Conservation (phyloP, 2,329 filamentous ascomycete genomes). For the Metarhizium robertsii region DNA sequence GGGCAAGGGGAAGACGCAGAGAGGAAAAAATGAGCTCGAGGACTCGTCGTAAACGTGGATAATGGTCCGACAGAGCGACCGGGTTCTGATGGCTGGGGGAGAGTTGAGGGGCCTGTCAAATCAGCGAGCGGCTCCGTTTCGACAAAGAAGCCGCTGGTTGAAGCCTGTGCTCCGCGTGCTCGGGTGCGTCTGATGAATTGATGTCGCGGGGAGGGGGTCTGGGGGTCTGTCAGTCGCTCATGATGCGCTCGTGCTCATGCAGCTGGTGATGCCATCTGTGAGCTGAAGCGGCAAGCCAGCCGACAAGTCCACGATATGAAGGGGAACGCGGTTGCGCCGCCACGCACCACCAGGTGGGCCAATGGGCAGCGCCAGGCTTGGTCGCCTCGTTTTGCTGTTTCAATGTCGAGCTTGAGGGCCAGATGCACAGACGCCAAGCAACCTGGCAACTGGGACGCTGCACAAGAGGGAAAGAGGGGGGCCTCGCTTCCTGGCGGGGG, state of each 20-base stretch:
- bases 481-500: too few species aligned
- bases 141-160: not conserved
- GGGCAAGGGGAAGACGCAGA: not conserved
- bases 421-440: too few species aligned
- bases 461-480: too few species aligned
- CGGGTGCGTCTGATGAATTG: not conserved
- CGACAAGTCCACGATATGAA: not conserved
- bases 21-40: not conserved
- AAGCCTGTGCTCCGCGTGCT: constrained; percentile 1
- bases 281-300: not conserved
- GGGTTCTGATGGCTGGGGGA: not conserved
- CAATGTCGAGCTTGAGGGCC: too few species aligned
- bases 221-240: not conserved
- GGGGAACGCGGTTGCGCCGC: not conserved
- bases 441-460: too few species aligned
- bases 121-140: not conserved
- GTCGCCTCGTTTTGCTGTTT: too few species aligned
- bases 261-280: too few species aligned
- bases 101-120: not conserved
- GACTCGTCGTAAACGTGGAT: constrained; percentile 2
- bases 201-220: not conserved
- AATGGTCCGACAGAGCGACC: constrained; percentile 1
- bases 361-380: too few species aligned
- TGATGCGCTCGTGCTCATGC: too few species aligned
- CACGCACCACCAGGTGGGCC: not conserved